phyloP scores from a whole-genome alignment of 1,284 basidiomycete genomes.

The Ustilago nuda region DNA sequence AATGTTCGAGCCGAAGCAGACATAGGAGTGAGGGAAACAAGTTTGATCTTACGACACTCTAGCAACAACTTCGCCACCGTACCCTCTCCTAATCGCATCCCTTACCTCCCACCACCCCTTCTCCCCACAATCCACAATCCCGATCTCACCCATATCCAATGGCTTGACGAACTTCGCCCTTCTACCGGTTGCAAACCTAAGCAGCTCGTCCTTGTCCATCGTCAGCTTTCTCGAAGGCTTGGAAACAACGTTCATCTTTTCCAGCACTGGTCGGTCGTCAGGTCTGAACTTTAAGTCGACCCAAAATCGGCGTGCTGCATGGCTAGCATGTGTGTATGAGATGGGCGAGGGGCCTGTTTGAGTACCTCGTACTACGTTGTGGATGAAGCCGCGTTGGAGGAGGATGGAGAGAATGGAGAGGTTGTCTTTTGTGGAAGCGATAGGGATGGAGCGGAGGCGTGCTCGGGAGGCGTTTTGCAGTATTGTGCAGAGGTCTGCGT shows the following conservation, averaged over 20 bases:
- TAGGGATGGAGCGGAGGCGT: constrained; percentile 78
- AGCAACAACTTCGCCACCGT: constrained; percentile 70
- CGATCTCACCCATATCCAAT: constrained; percentile 86
- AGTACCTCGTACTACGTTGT: constrained; percentile 83
- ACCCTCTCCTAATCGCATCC: constrained; percentile 69
- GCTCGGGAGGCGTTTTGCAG: constrained; percentile 89
- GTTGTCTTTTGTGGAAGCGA: constrained; percentile 84
- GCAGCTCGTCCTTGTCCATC: constrained; percentile 79
- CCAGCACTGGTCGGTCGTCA: constrained; percentile 83
- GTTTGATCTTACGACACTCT: constrained; percentile 59
- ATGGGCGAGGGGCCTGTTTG: constrained; percentile 76
- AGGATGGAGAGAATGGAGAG: constrained; percentile 85
- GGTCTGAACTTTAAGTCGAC: constrained; percentile 85
- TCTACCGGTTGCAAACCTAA: constrained; percentile 75
- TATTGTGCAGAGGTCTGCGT: constrained; percentile 81
- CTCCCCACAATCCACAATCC: constrained; percentile 78
- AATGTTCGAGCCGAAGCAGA: too few relatives aligned
- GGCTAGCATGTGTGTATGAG: constrained; percentile 73
- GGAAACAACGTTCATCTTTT: constrained; percentile 79
- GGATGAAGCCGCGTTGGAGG: constrained; percentile 85
- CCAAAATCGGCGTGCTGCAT: constrained; percentile 75
- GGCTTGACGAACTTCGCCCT: constrained; percentile 75
- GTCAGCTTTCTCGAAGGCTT: constrained; percentile 80
- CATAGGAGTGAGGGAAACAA: not conserved
- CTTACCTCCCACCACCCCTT: constrained; percentile 71